Base-by-base conservation (phyloP, 2,329 filamentous ascomycete species). In the Aspergillus proliferans region DNA sequence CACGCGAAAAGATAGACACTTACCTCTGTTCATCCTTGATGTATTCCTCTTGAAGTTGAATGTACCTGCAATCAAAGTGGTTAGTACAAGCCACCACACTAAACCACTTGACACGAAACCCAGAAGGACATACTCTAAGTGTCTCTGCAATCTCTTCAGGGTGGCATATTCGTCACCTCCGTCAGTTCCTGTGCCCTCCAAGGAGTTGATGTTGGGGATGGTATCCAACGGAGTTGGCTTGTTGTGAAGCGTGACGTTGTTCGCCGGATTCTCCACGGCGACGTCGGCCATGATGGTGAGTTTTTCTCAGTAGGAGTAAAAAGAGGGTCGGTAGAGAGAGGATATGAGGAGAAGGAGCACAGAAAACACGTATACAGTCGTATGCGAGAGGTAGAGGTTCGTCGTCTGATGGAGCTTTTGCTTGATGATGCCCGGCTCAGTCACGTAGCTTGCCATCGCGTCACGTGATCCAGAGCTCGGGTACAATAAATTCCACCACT, bases 11-110 rank as follows among this genome's bases (percentile, higher is more conserved):
- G 28, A 33, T 39, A 7, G 8, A 14, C 36, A 52, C 68, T 48
- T 73, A 87, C 86, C 88, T 85, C 76, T 98, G 93, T 79, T 98
- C 93, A 83, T 98, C 93, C 77, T 98, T 98, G 83, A 98, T 98
- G 74, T 98, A 98, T 71, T 98, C 93, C 74, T 98, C 93, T 76
- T 98, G 93, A 62, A 98, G 81, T 73, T 96, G 89, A 69, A 97
- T 95, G 72, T 95, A 88, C 71, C 86, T 89, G 61, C 56, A 49
- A 55, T 52, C 36, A 8, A 40, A 47, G 46, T 51, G 41, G 53
- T 64, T 51, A 65, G 55, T 54, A 46, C 43, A 30, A 30, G 39
- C 24, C 40, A 33, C 39, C 45, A 21, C 18, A 24, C 6, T 21
- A n/a, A 19, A 46, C 21, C 26, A 53, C 43, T 47, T 44, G 47